Evolutionary conservation across 2,329 filamentous ascomycete genomes (phyloP), one percentile per base, ranked within the genome.

Genomic region (Plectosphaerella sp.): DNA sequence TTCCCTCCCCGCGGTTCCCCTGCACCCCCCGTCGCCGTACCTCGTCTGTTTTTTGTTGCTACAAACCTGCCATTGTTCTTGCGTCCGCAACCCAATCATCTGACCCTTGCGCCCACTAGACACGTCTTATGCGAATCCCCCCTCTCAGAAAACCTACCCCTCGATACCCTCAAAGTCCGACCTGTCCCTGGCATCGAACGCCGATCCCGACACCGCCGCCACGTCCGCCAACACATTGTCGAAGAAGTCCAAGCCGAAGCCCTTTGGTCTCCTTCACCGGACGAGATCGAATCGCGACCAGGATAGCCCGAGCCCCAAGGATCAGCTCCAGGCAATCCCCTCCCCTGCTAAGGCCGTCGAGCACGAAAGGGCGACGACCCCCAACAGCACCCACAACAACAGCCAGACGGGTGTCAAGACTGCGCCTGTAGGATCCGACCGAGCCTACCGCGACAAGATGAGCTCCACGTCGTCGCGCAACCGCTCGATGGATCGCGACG

Each of bases 361-460:
- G 49, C 63, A 68, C 25, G 73, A 75, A 48, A 67, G 65, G 58
- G 59, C 64, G 41, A 24, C 62, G 68, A 50, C 56, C 65, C 36
- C 49, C 54, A 28, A 65, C 70, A 39, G 41, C 41, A 43, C n/a
- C 41, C 41, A 43, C 41, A 53, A 54, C 41, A 53, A 52, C 41
- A 52, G 45, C 25, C 68, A 68, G 10, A 69, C 72, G 25, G 72
- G 76, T 15, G 72, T 84, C 49, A 86, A 79, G 64, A 85, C 86
- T 1, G 82, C 88, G 10, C 83, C 87, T 1, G 67, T 84, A 35
- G 79, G 70, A 37, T 80, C 83, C 60, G 89, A 91, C 52, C 81
- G 85, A 59, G 78, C 84, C 3, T 84, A 86, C 61, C 80, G 82
- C 59, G 81, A 87, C 45, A 86, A 87, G 72, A 86, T 89, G 74